These are phyloP conservation scores for Heterobasidion parviporum DNA, from an alignment of 1,284 basidiomycete species.

Conservation along the genomic window DNA sequence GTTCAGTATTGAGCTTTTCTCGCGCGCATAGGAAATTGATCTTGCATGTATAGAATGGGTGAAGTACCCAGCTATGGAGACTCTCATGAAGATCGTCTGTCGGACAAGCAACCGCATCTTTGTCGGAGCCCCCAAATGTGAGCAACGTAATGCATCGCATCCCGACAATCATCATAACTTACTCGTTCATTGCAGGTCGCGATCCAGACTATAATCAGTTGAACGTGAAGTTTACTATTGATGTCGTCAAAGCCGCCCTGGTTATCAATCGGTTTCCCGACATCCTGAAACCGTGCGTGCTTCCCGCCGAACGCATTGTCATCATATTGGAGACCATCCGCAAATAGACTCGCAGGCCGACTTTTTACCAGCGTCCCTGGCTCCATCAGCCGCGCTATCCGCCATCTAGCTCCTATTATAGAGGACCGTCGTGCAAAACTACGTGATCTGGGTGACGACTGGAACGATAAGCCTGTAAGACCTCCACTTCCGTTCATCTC, in stretches of 20 bases:
- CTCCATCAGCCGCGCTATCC: constrained; percentile 12
- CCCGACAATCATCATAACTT: not conserved
- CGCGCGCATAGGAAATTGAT: not conserved
- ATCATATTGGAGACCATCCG: not conserved
- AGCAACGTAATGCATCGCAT: constrained; percentile 2
- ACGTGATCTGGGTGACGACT: constrained; percentile 24
- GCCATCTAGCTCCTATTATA: constrained; percentile 27
- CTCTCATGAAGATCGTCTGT: constrained; percentile 29
- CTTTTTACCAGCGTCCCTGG: constrained; percentile 16
- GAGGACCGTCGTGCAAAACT: constrained; percentile 22
- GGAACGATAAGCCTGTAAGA: constrained; percentile 24
- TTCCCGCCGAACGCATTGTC: not conserved
- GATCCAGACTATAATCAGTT: constrained; percentile 28
- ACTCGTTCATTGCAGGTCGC: constrained; percentile 23
- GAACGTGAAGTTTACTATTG: constrained; percentile 23
- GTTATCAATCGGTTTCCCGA: constrained; percentile 27
- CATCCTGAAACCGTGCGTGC: constrained; percentile 29
- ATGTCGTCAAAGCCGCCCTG: constrained; percentile 18
- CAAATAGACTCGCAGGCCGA: constrained; percentile 14
- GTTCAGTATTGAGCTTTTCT: not conserved
- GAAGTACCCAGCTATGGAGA: constrained; percentile 20
- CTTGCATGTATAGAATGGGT: constrained; percentile 27
- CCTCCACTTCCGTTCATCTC: not conserved
- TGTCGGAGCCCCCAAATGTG: constrained; percentile 32
- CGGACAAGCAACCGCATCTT: constrained; percentile 31